These are phyloP conservation scores for Hymenoscyphus fructigenus DNA, from an alignment of 2,329 filamentous ascomycete genomes.

Conservation along the genomic window DNA sequence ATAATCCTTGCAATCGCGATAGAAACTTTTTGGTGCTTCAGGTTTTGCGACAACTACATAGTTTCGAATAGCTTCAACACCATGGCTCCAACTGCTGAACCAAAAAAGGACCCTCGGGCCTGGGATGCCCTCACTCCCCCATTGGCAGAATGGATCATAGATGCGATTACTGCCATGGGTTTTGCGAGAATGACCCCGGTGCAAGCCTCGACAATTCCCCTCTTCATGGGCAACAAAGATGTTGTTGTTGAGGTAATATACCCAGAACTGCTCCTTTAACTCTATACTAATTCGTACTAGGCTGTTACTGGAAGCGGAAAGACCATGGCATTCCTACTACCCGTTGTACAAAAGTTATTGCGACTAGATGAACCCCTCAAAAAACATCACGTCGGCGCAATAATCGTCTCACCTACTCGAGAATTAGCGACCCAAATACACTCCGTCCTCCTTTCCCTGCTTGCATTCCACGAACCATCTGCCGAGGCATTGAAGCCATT, in stretches of 20 bases:
- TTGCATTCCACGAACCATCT: conserved; percentile 81
- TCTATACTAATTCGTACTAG: conserved; percentile 37
- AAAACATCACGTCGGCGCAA: conserved; percentile 84
- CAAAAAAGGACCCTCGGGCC: conserved; percentile 50
- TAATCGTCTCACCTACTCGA: conserved; percentile 89
- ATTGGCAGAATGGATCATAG: conserved; percentile 79
- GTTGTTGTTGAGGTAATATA: conserved; percentile 74
- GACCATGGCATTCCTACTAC: conserved; percentile 82
- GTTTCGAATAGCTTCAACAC: conserved; percentile 1
- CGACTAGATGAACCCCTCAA: conserved; percentile 79
- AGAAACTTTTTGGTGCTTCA: background rate
- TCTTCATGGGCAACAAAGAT: conserved; percentile 88
- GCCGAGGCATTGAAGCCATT: conserved; percentile 60
- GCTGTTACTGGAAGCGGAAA: conserved; percentile 91
- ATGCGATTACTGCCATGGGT: conserved; percentile 80
- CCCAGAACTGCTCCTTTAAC: conserved; percentile 14
- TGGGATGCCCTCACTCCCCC: conserved; percentile 71
- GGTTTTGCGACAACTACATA: background rate
- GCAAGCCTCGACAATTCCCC: conserved; percentile 86
- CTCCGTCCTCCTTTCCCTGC: conserved; percentile 70
- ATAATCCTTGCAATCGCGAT: background rate
- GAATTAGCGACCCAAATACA: conserved; percentile 92
- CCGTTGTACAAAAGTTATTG: conserved; percentile 78
- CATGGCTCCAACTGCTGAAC: conserved; percentile 28
- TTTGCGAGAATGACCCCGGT: conserved; percentile 89